Evolutionary conservation across 805 yeast species (phyloP).

Genomic region (Debaryomyces prosopidis): DNA sequence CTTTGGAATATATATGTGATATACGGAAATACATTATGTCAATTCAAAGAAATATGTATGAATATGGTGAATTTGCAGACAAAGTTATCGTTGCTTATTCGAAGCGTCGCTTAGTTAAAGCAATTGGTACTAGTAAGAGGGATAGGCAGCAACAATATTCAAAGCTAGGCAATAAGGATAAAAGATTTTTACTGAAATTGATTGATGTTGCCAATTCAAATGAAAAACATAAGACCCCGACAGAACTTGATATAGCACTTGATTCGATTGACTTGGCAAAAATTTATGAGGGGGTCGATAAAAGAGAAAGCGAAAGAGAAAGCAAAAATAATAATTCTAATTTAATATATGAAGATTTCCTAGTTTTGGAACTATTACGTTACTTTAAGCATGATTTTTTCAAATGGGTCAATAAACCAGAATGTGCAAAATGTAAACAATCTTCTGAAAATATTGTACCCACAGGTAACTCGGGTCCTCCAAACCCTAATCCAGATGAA

Average conservation of each 20-base stretch:
- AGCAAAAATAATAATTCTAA: constrained; percentile 2
- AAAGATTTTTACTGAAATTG: constrained; percentile 3
- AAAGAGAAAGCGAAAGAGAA: constrained; percentile 30
- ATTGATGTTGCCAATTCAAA: constrained; percentile 2
- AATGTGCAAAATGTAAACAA: constrained; percentile 54
- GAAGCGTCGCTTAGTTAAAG: constrained; percentile 6
- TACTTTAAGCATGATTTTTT: constrained; percentile 77
- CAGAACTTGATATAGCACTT: constrained; percentile 50
- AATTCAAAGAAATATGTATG: background rate
- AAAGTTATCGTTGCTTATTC: constrained; percentile 8
- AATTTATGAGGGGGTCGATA: constrained; percentile 63
- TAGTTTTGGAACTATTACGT: constrained; percentile 32
- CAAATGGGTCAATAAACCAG: constrained; percentile 76
- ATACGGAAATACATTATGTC: background rate
- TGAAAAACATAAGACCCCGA: constrained; percentile 14
- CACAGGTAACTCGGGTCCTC: constrained; percentile 43
- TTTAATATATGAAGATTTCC: constrained; percentile 33
- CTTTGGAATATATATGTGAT: too few relatives aligned
- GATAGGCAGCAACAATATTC: constrained; percentile 2
- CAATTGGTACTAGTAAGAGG: background rate
- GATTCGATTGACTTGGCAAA: constrained; percentile 60
- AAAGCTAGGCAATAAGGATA: background rate
- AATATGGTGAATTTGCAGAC: constrained; percentile 7
- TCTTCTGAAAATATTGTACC: constrained; percentile 36
- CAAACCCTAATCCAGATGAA: constrained; percentile 28